Conservation (phyloP, 768 basidiomycete species). For the Rhodotorula babjevae region DNA sequence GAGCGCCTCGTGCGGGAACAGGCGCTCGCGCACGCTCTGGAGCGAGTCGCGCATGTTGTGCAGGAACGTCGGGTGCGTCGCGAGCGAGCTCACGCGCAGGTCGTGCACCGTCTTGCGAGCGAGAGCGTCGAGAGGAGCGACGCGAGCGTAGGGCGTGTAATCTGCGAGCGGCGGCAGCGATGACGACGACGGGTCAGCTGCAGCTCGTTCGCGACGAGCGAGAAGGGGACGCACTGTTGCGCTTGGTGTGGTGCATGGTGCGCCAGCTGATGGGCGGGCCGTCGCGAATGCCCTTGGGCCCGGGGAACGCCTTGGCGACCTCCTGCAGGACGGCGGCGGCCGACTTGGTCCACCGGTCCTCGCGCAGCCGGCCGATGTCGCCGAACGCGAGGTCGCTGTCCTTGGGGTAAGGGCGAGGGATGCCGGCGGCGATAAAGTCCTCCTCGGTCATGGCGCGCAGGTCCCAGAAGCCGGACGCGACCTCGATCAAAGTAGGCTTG, state of each 20-base stretch:
- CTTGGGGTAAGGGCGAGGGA: slow-evolving; percentile 28
- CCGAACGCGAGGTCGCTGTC: slow-evolving; percentile 32
- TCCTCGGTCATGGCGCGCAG: slow-evolving; percentile 35
- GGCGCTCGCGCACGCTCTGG: background rate
- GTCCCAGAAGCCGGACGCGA: slow-evolving; percentile 36
- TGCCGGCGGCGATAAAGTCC: slow-evolving; percentile 28
- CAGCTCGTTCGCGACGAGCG: background rate
- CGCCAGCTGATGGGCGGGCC: slow-evolving; percentile 36
- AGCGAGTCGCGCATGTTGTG: slow-evolving; percentile 12
- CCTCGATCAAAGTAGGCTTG: slow-evolving; percentile 30
- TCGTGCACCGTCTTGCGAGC: slow-evolving; percentile 36
- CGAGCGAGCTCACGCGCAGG: slow-evolving; percentile 33
- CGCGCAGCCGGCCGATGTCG: slow-evolving; percentile 23
- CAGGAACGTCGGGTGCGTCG: slow-evolving; percentile 24
- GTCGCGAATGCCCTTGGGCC: slow-evolving; percentile 17
- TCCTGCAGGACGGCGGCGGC: slow-evolving; percentile 22
- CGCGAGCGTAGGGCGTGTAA: slow-evolving; percentile 35
- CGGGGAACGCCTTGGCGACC: slow-evolving; percentile 29
- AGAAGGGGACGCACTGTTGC: slow-evolving; percentile 25
- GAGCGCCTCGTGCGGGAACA: slow-evolving; percentile 25
- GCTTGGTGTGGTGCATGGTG: slow-evolving; percentile 33
- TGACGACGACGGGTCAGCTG: background rate
- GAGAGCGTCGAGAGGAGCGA: slow-evolving; percentile 31
- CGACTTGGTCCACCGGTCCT: slow-evolving; percentile 23
- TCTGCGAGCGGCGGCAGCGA: background rate